Conservation (phyloP, 163 green algal genomes). For the Picocystis sp. region DNA sequence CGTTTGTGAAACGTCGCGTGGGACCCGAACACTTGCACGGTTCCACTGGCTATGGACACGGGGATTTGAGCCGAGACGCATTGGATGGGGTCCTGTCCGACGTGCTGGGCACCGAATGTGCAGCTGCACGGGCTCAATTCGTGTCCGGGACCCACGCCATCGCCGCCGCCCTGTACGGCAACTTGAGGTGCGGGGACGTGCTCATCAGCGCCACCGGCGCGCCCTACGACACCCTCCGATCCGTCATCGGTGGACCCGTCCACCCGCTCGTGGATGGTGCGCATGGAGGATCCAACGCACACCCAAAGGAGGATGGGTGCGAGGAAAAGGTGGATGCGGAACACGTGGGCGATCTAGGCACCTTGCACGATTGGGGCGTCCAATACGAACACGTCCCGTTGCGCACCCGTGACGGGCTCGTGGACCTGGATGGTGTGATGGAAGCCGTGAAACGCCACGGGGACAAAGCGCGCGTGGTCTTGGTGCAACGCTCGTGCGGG, state of each 20-base stretch:
- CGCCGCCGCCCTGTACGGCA: slow-evolving; percentile 53
- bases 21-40: slow-evolving; percentile 76
- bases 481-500: slow-evolving; percentile 86
- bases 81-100: slow-evolving; percentile 70
- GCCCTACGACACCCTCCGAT: slow-evolving; percentile 87
- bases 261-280: no score
- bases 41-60: slow-evolving; percentile 76
- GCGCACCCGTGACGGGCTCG: slow-evolving; percentile 24
- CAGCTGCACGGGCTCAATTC: slow-evolving; percentile 67
- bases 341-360: slow-evolving; percentile 45
- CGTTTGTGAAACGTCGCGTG: slow-evolving; percentile 24
- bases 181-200: slow-evolving; percentile 67
- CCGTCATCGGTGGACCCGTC: slow-evolving; percentile 61
- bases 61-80: slow-evolving; percentile 58
- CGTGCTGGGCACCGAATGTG: slow-evolving; percentile 71
- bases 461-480: slow-evolving; percentile 40
- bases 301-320: no score
- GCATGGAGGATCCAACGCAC: no score
- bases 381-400: slow-evolving; percentile 49
- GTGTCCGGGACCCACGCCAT: slow-evolving; percentile 91
- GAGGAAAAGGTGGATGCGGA: slow-evolving; percentile 10
- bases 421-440: slow-evolving; percentile 54
- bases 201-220: slow-evolving; percentile 67
- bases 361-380: slow-evolving; percentile 73
- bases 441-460: background rate